Evolutionary conservation across 2,329 filamentous ascomycete species (phyloP).

Genomic region (Ustulina deusta): DNA sequence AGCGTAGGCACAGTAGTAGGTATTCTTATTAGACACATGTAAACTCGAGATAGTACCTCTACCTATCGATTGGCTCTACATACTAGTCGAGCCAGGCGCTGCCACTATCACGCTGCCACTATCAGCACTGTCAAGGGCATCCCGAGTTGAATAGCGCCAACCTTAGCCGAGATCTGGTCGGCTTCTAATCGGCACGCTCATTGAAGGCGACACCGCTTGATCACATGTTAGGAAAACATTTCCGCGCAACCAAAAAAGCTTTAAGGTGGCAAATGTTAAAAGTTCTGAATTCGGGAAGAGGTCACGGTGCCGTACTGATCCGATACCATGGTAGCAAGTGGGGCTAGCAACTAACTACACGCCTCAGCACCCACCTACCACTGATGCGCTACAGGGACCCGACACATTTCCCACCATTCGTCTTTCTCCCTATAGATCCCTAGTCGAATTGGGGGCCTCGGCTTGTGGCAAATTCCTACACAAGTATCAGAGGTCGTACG

Average conservation of each 20-base stretch:
- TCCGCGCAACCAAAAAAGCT: background rate
- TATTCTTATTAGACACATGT: too few species aligned
- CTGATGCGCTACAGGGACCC: too few species aligned
- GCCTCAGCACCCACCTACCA: background rate
- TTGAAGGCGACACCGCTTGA: background rate
- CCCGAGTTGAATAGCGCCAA: slow-evolving; percentile 10
- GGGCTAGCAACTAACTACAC: background rate
- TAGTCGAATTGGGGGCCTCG: too few species aligned
- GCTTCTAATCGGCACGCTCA: background rate
- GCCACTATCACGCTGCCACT: too few species aligned
- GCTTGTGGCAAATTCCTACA: slow-evolving; percentile 8
- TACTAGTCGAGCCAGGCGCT: too few species aligned
- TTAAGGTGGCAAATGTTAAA: background rate
- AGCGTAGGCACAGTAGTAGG: background rate
- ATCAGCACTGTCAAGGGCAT: too few species aligned
- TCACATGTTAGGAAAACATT: slow-evolving; percentile 5
- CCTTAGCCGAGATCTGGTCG: slow-evolving; percentile 21
- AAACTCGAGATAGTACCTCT: too few species aligned
- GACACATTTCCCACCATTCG: too few species aligned
- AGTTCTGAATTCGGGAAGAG: slow-evolving; percentile 19
- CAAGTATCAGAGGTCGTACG: slow-evolving; percentile 1
- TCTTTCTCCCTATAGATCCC: too few species aligned
- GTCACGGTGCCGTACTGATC: slow-evolving; percentile 15
- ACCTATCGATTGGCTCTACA: too few species aligned
- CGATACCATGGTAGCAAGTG: background rate